These are phyloP conservation scores for Phytopythium helicoides DNA, from an alignment of 352 stramenopile genomes.

Conservation along the genomic window DNA sequence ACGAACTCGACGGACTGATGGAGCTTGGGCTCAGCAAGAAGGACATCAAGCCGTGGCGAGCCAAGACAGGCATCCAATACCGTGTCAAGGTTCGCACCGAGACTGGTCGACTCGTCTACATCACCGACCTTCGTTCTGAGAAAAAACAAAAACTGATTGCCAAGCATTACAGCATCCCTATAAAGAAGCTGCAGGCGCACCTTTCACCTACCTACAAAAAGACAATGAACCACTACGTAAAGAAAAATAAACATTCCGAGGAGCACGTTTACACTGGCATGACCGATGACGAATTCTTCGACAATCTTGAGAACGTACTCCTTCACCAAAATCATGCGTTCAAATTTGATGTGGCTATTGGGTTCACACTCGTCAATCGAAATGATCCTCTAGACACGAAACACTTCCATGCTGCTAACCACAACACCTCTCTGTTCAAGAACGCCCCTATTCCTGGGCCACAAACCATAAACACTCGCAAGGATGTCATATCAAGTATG, in stretches of 20 bases:
- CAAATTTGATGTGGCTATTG: slow-evolving; percentile 15
- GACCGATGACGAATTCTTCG: slow-evolving; percentile 7
- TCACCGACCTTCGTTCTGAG: slow-evolving; percentile 8
- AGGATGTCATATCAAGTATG: slow-evolving; percentile 13
- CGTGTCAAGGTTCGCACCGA: slow-evolving; percentile 15
- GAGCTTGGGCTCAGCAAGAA: slow-evolving; percentile 11
- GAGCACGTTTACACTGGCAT: slow-evolving; percentile 2
- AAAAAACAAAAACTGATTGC: slow-evolving; percentile 11
- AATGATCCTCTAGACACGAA: slow-evolving; percentile 1
- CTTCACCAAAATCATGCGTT: slow-evolving; percentile 9
- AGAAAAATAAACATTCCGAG: slow-evolving; percentile 7
- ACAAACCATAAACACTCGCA: background rate
- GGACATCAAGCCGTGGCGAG: slow-evolving; percentile 7
- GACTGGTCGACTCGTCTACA: slow-evolving; percentile 12
- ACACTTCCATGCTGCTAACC: slow-evolving; percentile 7
- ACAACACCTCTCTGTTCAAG: slow-evolving; percentile 13
- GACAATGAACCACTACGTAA: slow-evolving; percentile 7
- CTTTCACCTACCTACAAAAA: slow-evolving; percentile 7
- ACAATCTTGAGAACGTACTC: slow-evolving; percentile 11
- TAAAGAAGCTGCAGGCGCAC: slow-evolving; percentile 10
- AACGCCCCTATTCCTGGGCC: slow-evolving; percentile 3
- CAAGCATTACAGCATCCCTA: slow-evolving; percentile 12
- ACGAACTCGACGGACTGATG: slow-evolving; percentile 17
- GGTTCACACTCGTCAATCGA: slow-evolving; percentile 7
- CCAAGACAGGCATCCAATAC: slow-evolving; percentile 6